A percentile compares a stretch with the other conserved stretches of the same genome.
These are phyloP conservation scores for Conringia planisiliqua DNA, from an alignment of 345 rosid genomes.

Conservation along the genomic window DNA sequence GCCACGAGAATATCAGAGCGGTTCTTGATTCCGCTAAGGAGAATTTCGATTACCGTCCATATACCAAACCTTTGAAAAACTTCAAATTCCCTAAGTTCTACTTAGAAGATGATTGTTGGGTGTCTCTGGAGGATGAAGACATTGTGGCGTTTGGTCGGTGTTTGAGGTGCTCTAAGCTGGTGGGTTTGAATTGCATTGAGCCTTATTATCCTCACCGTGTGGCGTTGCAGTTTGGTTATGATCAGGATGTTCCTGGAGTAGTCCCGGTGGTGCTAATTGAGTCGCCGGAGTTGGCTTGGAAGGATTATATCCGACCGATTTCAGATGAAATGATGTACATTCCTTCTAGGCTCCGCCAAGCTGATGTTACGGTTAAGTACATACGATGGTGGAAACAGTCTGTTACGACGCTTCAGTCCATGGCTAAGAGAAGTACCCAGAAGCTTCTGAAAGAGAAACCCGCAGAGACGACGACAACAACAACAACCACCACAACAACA, in stretches of 20 bases:
- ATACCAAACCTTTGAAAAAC: conserved; percentile 10
- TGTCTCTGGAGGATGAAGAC: conserved; percentile 10
- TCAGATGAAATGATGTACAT: conserved; percentile 2
- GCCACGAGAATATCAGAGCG: conserved; percentile 11
- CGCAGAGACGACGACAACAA: not conserved
- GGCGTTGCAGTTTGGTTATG: conserved; percentile 24
- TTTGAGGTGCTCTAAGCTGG: conserved; percentile 21
- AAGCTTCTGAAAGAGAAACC: conserved; percentile 8
- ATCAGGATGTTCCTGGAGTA: conserved; percentile 28
- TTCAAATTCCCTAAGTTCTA: conserved; percentile 21
- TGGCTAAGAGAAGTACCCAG: conserved; percentile 8
- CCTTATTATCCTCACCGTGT: conserved; percentile 28
- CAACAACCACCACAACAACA: too few species aligned
- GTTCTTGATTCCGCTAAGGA: conserved; percentile 28
- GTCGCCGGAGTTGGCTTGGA: conserved; percentile 20
- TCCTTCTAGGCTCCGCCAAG: conserved; percentile 14
- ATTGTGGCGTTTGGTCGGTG: conserved; percentile 19
- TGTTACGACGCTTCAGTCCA: conserved; percentile 10
- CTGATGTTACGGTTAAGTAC: conserved; percentile 21
- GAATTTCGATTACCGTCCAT: conserved; percentile 21
- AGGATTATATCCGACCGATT: conserved; percentile 18
- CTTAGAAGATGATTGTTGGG: conserved; percentile 13
- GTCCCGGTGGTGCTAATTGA: conserved; percentile 12
- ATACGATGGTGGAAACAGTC: conserved; percentile 25
- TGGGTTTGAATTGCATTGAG: conserved; percentile 14